These are phyloP conservation scores for Quercus tomentella DNA, from an alignment of 331 rosid genomes.

Conservation along the genomic window DNA sequence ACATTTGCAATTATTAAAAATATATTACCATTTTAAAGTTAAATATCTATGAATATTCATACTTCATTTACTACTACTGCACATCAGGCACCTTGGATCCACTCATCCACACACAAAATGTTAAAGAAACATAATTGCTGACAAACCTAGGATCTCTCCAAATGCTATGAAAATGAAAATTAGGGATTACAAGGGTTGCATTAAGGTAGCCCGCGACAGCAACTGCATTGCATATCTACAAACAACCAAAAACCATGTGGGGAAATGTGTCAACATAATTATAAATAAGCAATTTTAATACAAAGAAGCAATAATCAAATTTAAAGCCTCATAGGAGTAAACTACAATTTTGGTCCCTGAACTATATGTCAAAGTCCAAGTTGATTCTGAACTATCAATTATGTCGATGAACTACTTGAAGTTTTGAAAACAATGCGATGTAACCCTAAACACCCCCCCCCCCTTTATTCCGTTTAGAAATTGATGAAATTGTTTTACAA, in stretches of 20 bases:
- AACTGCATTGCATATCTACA: constrained; percentile 94
- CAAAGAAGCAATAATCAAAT: neutral
- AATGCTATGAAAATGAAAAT: constrained; percentile 95
- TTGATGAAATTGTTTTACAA: too few species aligned
- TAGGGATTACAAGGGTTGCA: constrained; percentile 95
- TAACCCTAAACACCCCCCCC: too few species aligned
- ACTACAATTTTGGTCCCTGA: too few species aligned
- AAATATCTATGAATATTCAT: neutral
- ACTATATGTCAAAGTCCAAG: too few species aligned
- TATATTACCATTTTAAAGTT: neutral
- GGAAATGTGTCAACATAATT: constrained; percentile 4
- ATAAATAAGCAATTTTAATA: neutral
- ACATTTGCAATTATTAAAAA: neutral
- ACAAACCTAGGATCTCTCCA: constrained; percentile 99
- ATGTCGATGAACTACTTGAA: too few species aligned
- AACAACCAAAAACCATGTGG: constrained; percentile 17
- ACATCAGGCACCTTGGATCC: constrained; percentile 1
- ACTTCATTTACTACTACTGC: neutral
- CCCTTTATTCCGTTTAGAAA: too few species aligned
- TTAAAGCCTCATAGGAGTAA: neutral
- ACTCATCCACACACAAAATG: constrained; percentile 21
- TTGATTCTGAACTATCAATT: too few species aligned
- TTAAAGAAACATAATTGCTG: constrained; percentile 18
- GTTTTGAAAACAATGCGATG: too few species aligned
- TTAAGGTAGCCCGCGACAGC: constrained; percentile 98